Evolutionary conservation across 1,284 basidiomycete genomes (phyloP).

Genomic region (Rhizoctonia solani): DNA sequence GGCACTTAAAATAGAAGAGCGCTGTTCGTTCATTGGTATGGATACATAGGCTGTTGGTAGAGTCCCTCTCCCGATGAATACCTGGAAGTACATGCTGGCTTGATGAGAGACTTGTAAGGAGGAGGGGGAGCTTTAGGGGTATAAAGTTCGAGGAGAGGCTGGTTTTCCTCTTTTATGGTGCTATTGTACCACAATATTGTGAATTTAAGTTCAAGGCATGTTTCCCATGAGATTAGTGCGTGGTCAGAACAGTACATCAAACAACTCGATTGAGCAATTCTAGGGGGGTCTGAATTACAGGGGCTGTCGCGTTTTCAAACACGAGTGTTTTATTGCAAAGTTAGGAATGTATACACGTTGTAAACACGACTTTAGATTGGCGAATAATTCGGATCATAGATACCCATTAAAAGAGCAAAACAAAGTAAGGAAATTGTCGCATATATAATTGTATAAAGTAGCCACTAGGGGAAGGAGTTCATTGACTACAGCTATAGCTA

Average conservation of each 20-base stretch:
- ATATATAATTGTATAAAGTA: no score
- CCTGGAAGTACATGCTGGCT: not conserved
- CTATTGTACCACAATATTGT: no score
- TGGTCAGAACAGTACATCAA: not conserved
- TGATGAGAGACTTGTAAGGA: not conserved
- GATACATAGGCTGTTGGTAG: not conserved
- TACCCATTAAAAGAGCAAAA: no score
- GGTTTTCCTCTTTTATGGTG: no score
- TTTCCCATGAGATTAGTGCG: not conserved
- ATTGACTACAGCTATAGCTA: no score
- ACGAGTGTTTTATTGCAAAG: not conserved
- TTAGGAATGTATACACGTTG: not conserved
- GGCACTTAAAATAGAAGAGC: not conserved
- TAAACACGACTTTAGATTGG: no score
- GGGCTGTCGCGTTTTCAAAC: not conserved
- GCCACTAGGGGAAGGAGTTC: no score
- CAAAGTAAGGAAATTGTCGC: no score
- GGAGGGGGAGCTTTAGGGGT: no score
- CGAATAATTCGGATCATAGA: no score
- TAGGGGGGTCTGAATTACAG: not conserved
- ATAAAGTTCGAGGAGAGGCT: no score
- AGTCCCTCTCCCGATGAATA: not conserved
- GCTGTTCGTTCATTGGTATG: not conserved
- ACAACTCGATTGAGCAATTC: not conserved
- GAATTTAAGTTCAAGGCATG: not conserved